phyloP scores from a whole-genome alignment of 2,329 filamentous ascomycete species.

The Myriosclerotinia curreyana region DNA sequence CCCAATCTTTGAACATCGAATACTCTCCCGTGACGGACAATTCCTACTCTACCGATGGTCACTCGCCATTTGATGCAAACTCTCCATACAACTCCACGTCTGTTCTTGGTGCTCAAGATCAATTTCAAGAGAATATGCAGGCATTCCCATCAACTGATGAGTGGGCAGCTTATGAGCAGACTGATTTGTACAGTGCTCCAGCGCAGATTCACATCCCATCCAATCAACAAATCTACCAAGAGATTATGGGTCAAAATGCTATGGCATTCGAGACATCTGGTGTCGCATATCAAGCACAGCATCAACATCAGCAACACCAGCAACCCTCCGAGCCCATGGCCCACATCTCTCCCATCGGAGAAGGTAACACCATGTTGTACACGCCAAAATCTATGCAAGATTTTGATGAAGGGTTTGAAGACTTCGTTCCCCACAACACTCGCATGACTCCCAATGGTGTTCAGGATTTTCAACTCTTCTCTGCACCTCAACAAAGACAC shows the following conservation, averaged over 20 bases:
- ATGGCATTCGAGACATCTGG: constrained; percentile 36
- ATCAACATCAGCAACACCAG: background rate
- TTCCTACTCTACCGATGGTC: constrained; percentile 30
- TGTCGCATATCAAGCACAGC: constrained; percentile 29
- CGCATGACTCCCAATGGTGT: constrained; percentile 21
- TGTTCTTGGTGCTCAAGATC: constrained; percentile 46
- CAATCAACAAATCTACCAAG: constrained; percentile 42
- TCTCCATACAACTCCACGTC: constrained; percentile 27
- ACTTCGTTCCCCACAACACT: constrained; percentile 29
- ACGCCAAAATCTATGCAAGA: constrained; percentile 61
- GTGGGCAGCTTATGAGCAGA: constrained; percentile 56
- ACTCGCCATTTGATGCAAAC: constrained; percentile 43
- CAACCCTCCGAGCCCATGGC: constrained; percentile 39
- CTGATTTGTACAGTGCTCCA: constrained; percentile 60
- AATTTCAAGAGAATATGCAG: constrained; percentile 55
- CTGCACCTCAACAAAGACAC: constrained; percentile 29
- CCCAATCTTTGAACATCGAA: constrained; percentile 31
- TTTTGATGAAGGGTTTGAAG: constrained; percentile 53
- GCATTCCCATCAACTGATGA: constrained; percentile 47
- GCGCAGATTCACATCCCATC: constrained; percentile 54
- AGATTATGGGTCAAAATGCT: constrained; percentile 30
- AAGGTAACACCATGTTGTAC: constrained; percentile 66
- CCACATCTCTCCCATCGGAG: constrained; percentile 67
- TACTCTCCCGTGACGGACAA: constrained; percentile 37
- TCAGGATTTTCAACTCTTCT: constrained; percentile 38